These are phyloP conservation scores for Fusarium guadeloupense DNA, from an alignment of 2,329 filamentous ascomycete genomes.

Conservation along the genomic window DNA sequence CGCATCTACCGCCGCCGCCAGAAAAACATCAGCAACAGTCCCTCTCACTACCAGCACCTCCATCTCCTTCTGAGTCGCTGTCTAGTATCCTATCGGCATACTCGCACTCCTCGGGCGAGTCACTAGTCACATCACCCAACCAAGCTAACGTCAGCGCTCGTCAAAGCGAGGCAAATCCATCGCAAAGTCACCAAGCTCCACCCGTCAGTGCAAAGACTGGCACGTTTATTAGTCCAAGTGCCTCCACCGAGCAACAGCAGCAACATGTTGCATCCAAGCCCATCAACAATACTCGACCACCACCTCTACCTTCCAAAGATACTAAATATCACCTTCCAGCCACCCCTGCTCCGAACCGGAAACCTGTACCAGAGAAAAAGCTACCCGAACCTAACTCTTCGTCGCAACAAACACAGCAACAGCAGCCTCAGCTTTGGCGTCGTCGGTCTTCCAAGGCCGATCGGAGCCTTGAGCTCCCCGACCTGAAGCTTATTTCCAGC, in stretches of 20 bases:
- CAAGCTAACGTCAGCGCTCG: slow-evolving; percentile 42
- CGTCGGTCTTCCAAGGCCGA: slow-evolving; percentile 62
- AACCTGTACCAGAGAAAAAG: slow-evolving; percentile 19
- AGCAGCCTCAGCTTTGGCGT: slow-evolving; percentile 55
- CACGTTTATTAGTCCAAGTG: slow-evolving; percentile 21
- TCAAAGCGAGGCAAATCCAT: slow-evolving; percentile 37
- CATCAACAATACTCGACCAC: slow-evolving; percentile 20
- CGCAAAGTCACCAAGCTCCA: slow-evolving; percentile 40
- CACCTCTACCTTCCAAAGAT: slow-evolving; percentile 44
- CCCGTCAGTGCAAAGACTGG: slow-evolving; percentile 36
- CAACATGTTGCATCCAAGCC: slow-evolving; percentile 36
- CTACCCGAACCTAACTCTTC: slow-evolving; percentile 33
- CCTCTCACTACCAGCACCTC: slow-evolving; percentile 34
- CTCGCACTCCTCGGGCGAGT: slow-evolving; percentile 58
- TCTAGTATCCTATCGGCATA: slow-evolving; percentile 67
- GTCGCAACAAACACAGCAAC: slow-evolving; percentile 38
- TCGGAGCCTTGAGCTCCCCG: slow-evolving; percentile 56
- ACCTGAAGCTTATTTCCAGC: slow-evolving; percentile 59
- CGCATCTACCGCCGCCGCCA: slow-evolving; percentile 24
- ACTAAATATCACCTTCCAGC: slow-evolving; percentile 35
- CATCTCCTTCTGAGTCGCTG: slow-evolving; percentile 59
- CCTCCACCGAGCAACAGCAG: slow-evolving; percentile 33
- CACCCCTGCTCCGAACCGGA: slow-evolving; percentile 29
- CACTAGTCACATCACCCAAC: slow-evolving; percentile 54
- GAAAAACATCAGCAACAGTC: slow-evolving; percentile 27